Conservation (phyloP, 31 red algal species). For the Bonnemaisonia californica region DNA sequence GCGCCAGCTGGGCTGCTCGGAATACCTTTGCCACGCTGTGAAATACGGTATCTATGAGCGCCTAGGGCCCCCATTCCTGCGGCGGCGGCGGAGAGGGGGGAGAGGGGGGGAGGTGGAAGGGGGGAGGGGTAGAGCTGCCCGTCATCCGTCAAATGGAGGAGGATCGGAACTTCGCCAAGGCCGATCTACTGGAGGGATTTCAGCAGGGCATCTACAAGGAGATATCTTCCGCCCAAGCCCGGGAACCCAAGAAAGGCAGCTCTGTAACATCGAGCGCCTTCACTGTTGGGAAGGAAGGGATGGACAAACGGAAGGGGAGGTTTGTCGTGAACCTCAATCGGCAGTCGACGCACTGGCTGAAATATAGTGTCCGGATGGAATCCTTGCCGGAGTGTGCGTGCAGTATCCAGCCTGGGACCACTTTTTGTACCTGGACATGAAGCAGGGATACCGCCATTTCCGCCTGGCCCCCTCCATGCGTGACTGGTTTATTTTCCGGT, state of each 20-base stretch:
- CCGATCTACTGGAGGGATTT: slow-evolving; percentile 12
- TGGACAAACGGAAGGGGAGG: slow-evolving; percentile 7
- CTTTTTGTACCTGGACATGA: not conserved
- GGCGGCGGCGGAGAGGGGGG: no score
- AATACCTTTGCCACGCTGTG: not conserved
- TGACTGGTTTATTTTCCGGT: slow-evolving; percentile 29
- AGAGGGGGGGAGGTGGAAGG: no score
- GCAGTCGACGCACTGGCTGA: slow-evolving; percentile 17
- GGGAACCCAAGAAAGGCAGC: not conserved
- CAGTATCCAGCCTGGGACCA: slow-evolving; percentile 16
- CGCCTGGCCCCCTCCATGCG: not conserved
- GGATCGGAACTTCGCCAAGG: slow-evolving; percentile 21
- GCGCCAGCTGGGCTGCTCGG: slow-evolving; percentile 17
- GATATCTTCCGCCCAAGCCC: not conserved
- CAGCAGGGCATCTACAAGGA: slow-evolving; percentile 10
- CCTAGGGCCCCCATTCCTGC: not conserved
- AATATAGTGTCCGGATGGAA: slow-evolving; percentile 16
- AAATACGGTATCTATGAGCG: slow-evolving; percentile 1
- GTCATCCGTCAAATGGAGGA: slow-evolving; percentile 45
- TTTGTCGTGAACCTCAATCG: slow-evolving; percentile 28
- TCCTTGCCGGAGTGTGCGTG: slow-evolving; percentile 30
- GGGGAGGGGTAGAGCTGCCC: not conserved
- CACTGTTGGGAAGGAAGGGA: slow-evolving; percentile 19
- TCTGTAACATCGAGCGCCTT: slow-evolving; percentile 20
- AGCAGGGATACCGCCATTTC: slow-evolving; percentile 2